phyloP scores from a whole-genome alignment of 2,329 filamentous ascomycete genomes.

The Penicillium corylophilum region DNA sequence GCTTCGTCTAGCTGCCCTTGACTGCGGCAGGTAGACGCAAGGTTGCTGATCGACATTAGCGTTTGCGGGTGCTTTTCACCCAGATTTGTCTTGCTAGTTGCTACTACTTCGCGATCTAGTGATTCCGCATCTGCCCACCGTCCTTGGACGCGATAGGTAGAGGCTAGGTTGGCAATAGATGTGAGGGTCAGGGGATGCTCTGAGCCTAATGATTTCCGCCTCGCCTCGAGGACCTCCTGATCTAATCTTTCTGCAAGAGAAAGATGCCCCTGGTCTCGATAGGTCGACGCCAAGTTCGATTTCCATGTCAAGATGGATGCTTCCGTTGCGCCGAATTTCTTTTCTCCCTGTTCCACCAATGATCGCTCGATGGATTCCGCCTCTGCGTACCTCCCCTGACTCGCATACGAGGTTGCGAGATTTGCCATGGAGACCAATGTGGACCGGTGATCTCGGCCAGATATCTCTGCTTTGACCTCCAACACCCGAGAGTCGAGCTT shows the following conservation, averaged over 20 bases:
- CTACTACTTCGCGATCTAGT: constrained; percentile 13
- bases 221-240: constrained; percentile 3
- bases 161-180: constrained; percentile 16
- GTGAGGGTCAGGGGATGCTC: constrained; percentile 9
- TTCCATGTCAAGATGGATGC: constrained; percentile 12
- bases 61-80: constrained; percentile 16
- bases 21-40: constrained; percentile 13
- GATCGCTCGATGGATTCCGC: constrained; percentile 6
- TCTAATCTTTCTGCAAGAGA: constrained; percentile 9
- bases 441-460: constrained; percentile 4
- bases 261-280: constrained; percentile 10
- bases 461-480: constrained; percentile 5
- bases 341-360: constrained; percentile 7
- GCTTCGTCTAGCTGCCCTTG: constrained; percentile 14
- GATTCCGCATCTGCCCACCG: constrained; percentile 13
- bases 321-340: not conserved
- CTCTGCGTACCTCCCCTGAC: constrained; percentile 12
- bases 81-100: constrained; percentile 3
- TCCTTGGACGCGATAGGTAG: constrained; percentile 11
- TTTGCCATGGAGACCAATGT: constrained; percentile 12
- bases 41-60: constrained; percentile 16
- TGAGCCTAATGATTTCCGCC: constrained; percentile 5
- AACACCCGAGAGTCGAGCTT: constrained; percentile 8
- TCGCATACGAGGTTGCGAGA: constrained; percentile 12
- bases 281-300: constrained; percentile 10